Conservation (phyloP, 1,139 yeast genomes). For the Candida glucosophila region DNA sequence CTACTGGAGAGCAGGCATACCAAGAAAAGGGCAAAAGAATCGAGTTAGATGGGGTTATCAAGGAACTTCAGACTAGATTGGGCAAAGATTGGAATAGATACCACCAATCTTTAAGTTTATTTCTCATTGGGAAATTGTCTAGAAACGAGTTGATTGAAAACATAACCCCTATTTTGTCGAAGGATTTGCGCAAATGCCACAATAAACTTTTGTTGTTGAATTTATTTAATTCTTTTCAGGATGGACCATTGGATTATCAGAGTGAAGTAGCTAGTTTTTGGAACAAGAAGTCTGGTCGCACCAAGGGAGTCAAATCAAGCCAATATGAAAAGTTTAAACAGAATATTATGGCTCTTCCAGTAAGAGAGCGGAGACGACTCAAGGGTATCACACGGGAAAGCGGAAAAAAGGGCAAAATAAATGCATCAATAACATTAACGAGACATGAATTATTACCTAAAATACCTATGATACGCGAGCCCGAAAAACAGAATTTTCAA, state of each 20-base stretch:
- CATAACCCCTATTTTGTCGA: conserved; percentile 48
- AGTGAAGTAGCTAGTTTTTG: conserved; percentile 53
- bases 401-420: conserved; percentile 68
- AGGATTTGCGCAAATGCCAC: conserved; percentile 48
- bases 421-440: conserved; percentile 71
- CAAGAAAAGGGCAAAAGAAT: conserved; percentile 46
- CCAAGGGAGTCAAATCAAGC: conserved; percentile 40
- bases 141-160: conserved; percentile 60
- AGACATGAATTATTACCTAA: conserved; percentile 82
- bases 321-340: conserved; percentile 79
- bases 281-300: conserved; percentile 34
- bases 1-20: too few species aligned
- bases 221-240: conserved; percentile 76
- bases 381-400: conserved; percentile 77
- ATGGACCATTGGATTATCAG: conserved; percentile 40
- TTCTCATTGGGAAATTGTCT: conserved; percentile 72
- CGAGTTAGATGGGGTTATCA: conserved; percentile 66
- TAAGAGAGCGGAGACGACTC: conserved; percentile 76
- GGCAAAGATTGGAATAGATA: conserved; percentile 84
- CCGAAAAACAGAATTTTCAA: conserved; percentile 40
- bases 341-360: conserved; percentile 81
- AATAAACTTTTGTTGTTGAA: conserved; percentile 75
- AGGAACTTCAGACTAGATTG: conserved; percentile 60
- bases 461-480: conserved; percentile 70
- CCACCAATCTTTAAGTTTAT: conserved; percentile 69